Percentiles rank a stretch among this genome's conserved stretches.
Conservation (phyloP, 179 eudicot species). For the Gypsophila paniculata region DNA sequence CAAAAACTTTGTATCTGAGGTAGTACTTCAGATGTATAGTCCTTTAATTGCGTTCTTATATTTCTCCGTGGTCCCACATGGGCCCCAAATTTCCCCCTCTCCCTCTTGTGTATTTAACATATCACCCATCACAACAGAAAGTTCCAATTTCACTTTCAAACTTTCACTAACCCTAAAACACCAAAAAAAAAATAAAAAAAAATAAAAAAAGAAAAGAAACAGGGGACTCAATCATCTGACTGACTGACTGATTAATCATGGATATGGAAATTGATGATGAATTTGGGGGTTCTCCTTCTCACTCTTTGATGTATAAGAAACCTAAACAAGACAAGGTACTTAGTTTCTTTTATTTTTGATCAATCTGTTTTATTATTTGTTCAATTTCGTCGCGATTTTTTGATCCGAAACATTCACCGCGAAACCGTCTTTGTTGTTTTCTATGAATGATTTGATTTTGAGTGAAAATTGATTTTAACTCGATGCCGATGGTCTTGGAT, state of each 20-base stretch:
- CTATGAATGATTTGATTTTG: neutral
- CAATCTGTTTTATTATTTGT: neutral
- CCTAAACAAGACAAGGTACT: constrained; percentile 33
- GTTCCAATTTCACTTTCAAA: neutral
- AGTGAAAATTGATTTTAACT: neutral
- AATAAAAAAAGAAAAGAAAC: neutral
- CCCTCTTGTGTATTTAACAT: neutral
- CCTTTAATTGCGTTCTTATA: too few species aligned
- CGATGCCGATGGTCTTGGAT: neutral
- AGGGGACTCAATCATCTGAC: neutral
- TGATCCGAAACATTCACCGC: neutral
- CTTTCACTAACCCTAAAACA: neutral
- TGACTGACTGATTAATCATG: neutral
- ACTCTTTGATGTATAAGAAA: constrained; percentile 27
- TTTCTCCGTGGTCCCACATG: neutral
- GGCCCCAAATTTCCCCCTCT: neutral
- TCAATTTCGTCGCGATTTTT: neutral
- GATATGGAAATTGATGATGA: constrained; percentile 33
- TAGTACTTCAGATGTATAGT: too few species aligned
- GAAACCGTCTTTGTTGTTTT: neutral
- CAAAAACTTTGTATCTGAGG: too few species aligned
- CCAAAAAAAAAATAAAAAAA: too few species aligned
- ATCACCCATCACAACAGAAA: neutral
- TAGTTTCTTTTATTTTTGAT: neutral
- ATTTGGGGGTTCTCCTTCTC: constrained; percentile 11